Conservation (phyloP, 2,329 filamentous ascomycete species). For the Colletotrichum limetticola region DNA sequence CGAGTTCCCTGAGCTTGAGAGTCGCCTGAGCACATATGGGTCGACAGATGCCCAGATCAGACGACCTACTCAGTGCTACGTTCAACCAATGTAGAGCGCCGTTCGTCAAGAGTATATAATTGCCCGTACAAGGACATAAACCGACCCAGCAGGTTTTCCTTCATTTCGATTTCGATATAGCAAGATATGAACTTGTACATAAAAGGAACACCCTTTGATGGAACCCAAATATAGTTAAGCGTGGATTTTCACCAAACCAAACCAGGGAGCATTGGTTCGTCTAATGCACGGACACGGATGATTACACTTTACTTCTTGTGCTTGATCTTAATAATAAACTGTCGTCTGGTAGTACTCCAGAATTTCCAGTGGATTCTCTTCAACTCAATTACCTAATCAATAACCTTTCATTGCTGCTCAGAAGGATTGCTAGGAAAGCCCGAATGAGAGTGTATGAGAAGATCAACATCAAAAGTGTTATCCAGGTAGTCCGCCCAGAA, state of each 20-base stretch:
- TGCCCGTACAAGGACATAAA: background rate
- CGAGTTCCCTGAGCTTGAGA: background rate
- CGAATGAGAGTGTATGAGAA: slow-evolving; percentile 7
- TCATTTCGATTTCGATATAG: background rate
- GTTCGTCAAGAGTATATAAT: background rate
- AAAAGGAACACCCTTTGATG: too few relatives aligned
- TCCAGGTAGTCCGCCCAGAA: slow-evolving; percentile 11
- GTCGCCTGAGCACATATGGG: background rate
- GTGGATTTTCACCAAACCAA: too few relatives aligned
- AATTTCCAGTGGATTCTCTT: background rate
- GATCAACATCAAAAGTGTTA: slow-evolving; percentile 7
- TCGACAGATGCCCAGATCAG: background rate
- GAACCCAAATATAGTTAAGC: too few relatives aligned
- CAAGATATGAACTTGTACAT: background rate
- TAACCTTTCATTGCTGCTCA: background rate
- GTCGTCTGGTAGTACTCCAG: background rate
- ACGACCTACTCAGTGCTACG: background rate
- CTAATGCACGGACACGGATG: too few relatives aligned
- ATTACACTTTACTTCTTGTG: too few relatives aligned
- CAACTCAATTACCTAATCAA: background rate
- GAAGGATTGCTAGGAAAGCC: background rate
- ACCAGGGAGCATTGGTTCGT: too few relatives aligned
- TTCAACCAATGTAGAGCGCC: background rate
- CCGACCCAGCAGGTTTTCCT: background rate
- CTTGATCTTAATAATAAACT: too few relatives aligned